Percentiles rank a stretch among this genome's conserved stretches.
These are phyloP conservation scores for Penicillium hesseltinei DNA, from an alignment of 2,329 filamentous ascomycete species.

Conservation along the genomic window DNA sequence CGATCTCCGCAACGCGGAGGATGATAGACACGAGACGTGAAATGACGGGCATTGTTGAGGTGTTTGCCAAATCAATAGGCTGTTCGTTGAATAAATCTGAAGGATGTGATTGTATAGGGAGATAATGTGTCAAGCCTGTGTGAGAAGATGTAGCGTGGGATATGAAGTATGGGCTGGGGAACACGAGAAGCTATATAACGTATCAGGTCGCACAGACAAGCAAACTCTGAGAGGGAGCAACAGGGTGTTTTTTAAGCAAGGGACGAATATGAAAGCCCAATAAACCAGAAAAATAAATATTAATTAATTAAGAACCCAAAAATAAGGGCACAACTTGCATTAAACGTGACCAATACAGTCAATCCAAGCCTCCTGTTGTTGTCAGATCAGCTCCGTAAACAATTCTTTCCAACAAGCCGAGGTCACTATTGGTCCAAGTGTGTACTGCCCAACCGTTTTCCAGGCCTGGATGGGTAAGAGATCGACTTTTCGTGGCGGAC, in stretches of 20 bases:
- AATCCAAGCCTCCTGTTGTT: conserved; percentile 8
- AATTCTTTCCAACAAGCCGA: neutral
- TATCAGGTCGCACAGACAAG: conserved; percentile 14
- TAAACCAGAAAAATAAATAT: neutral
- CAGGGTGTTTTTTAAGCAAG: conserved; percentile 17
- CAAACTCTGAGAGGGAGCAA: conserved; percentile 12
- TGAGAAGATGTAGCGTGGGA: neutral
- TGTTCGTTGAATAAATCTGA: neutral
- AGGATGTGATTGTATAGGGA: neutral
- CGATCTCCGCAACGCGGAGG: conserved; percentile 63
- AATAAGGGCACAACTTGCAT: neutral
- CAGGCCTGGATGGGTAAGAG: neutral
- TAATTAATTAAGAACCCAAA: neutral
- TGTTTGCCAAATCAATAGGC: neutral
- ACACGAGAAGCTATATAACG: conserved; percentile 16
- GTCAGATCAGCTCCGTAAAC: conserved; percentile 13
- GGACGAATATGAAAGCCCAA: conserved; percentile 1
- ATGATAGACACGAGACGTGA: conserved; percentile 56
- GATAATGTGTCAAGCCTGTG: neutral
- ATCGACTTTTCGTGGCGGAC: neutral
- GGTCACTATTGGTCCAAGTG: conserved; percentile 5
- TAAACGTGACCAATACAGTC: conserved; percentile 10
- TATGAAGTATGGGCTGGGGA: conserved; percentile 4
- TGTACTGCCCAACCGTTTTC: conserved; percentile 10
- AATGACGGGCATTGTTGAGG: conserved; percentile 49